Percentiles rank a stretch among this genome's conserved stretches.
These are phyloP conservation scores for Endoconidiophora polonica DNA, from an alignment of 2,329 filamentous ascomycete species.

Conservation along the genomic window DNA sequence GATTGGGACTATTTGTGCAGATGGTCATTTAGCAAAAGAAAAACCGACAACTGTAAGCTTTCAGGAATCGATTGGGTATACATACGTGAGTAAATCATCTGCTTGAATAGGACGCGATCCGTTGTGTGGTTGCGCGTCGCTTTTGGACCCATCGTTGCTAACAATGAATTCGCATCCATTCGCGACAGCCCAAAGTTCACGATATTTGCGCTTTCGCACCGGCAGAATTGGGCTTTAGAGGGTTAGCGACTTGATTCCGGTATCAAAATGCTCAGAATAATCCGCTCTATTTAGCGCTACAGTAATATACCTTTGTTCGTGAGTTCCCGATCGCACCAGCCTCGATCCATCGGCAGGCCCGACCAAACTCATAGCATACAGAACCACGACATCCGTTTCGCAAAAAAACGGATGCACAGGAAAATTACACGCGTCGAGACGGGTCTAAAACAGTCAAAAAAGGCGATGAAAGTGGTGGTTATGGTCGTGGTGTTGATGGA, in stretches of 20 bases:
- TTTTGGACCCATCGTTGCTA: slow-evolving; percentile 10
- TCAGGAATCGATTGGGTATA: not conserved
- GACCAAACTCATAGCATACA: slow-evolving; percentile 57
- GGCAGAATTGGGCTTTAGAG: slow-evolving; percentile 49
- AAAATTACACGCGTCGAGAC: slow-evolving; percentile 8
- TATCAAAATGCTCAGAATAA: slow-evolving; percentile 34
- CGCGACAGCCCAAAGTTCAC: slow-evolving; percentile 67
- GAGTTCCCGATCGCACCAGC: slow-evolving; percentile 49
- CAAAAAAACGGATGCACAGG: slow-evolving; percentile 38
- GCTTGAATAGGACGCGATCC: slow-evolving; percentile 12
- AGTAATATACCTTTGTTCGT: slow-evolving; percentile 40
- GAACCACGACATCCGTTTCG: slow-evolving; percentile 54
- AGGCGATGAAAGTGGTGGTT: slow-evolving; percentile 9
- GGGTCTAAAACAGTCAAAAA: slow-evolving; percentile 9
- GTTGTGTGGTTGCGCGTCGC: slow-evolving; percentile 12
- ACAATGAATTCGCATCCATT: slow-evolving; percentile 12
- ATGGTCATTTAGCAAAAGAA: too few relatives aligned
- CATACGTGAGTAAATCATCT: slow-evolving; percentile 12
- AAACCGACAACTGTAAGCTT: too few relatives aligned
- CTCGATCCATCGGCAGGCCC: slow-evolving; percentile 46
- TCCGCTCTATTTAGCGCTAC: slow-evolving; percentile 28
- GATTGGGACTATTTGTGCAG: slow-evolving; percentile 5
- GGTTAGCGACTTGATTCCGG: slow-evolving; percentile 28
- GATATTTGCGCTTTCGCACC: slow-evolving; percentile 81
- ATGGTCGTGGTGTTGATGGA: slow-evolving; percentile 9